phyloP scores from a whole-genome alignment of 352 stramenopile species.

The Phytopythium delawarense region DNA sequence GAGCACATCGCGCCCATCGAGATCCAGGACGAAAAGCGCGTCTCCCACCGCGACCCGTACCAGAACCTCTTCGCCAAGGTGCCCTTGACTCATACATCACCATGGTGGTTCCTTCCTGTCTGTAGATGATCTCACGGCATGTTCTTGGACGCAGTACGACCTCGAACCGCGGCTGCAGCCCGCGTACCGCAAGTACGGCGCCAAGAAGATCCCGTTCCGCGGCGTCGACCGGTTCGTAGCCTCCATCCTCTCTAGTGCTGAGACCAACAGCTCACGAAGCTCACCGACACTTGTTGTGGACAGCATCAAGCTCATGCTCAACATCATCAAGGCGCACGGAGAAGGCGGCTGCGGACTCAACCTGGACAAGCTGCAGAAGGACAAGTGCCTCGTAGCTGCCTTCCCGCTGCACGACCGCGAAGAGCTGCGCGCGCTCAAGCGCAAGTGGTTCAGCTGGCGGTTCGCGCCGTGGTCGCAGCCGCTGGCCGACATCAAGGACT shows the following conservation, averaged over 20 bases:
- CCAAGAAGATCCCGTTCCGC: conserved; percentile 68
- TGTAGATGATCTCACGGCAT: neutral
- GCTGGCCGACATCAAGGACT: conserved; percentile 65
- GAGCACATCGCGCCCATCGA: conserved; percentile 59
- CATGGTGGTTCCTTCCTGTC: conserved; percentile 10
- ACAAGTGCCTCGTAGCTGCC: conserved; percentile 52
- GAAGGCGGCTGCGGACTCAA: conserved; percentile 65
- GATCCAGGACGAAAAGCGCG: conserved; percentile 42
- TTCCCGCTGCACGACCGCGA: conserved; percentile 56
- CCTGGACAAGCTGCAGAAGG: conserved; percentile 38
- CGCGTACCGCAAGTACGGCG: conserved; percentile 66
- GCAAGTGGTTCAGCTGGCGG: conserved; percentile 65
- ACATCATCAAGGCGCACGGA: conserved; percentile 54
- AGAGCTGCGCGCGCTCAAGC: conserved; percentile 42
- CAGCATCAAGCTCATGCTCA: conserved; percentile 70
- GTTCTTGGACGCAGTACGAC: conserved; percentile 33
- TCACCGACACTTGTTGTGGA: neutral
- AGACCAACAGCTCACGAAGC: neutral
- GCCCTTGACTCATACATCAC: conserved; percentile 5
- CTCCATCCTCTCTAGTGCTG: neutral
- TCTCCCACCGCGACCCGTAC: conserved; percentile 58
- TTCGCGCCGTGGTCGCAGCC: conserved; percentile 59
- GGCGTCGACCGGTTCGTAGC: conserved; percentile 49
- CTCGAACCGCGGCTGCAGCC: conserved; percentile 53
- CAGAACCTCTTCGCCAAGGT: conserved; percentile 73